Conservation (phyloP, 306 rosid species). For the Trifolium dubium region DNA sequence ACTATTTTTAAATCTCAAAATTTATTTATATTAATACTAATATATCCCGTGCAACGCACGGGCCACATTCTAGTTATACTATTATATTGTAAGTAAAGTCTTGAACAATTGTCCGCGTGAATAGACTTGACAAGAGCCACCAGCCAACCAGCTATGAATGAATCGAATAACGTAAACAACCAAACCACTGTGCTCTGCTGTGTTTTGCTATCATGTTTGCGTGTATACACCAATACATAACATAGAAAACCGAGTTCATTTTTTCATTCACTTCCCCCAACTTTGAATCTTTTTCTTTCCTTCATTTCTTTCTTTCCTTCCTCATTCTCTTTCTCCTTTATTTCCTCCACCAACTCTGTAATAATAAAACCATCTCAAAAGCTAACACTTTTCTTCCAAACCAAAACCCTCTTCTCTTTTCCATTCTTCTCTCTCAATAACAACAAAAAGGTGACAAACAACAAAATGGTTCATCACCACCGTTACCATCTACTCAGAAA, state of each 20-base stretch:
- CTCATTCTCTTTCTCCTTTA: not conserved
- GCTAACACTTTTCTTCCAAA: not conserved
- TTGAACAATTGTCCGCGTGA: not conserved
- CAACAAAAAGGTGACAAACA: too few species aligned
- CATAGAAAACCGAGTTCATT: not conserved
- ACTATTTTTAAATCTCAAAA: too few species aligned
- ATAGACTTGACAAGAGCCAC: not conserved
- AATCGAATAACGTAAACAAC: not conserved
- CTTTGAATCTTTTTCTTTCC: not conserved
- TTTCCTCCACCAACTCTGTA: not conserved
- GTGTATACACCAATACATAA: not conserved
- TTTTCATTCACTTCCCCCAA: not conserved
- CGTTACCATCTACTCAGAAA: slow-evolving; percentile 60
- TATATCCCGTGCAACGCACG: too few species aligned
- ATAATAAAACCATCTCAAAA: not conserved
- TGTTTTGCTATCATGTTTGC: not conserved
- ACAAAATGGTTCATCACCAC: slow-evolving; percentile 62
- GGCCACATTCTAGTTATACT: too few species aligned
- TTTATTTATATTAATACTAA: too few species aligned
- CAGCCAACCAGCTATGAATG: not conserved
- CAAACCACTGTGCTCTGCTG: not conserved
- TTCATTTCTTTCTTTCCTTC: not conserved
- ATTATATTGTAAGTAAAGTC: not conserved
- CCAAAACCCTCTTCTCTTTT: not conserved
- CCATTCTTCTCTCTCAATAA: not conserved